These are phyloP conservation scores for Aspergillus ellipticus DNA, from an alignment of 495 filamentous ascomycete species.

Conservation along the genomic window DNA sequence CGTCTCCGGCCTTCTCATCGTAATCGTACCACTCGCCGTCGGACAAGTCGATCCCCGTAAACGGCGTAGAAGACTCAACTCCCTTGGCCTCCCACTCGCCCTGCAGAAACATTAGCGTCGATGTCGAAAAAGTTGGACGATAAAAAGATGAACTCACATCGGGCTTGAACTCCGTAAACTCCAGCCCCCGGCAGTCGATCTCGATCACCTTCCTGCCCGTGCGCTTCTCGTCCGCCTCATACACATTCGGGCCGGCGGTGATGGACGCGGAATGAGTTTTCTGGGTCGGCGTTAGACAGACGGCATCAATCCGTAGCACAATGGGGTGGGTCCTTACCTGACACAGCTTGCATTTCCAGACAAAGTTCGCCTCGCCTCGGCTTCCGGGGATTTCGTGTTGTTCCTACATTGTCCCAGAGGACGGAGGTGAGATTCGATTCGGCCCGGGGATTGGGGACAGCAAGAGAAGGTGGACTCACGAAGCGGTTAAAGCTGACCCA, in stretches of 20 bases:
- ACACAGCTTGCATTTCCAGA: constrained; percentile 96
- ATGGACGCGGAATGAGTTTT: constrained; percentile 69
- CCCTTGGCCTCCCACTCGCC: constrained; percentile 89
- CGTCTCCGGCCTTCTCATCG: constrained; percentile 74
- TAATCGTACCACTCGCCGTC: constrained; percentile 93
- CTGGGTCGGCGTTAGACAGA: constrained; percentile 26
- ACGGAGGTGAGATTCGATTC: too few relatives aligned
- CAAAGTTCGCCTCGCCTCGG: constrained; percentile 93
- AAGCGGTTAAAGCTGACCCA: constrained; percentile 82
- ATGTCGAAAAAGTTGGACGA: neutral
- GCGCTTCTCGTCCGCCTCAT: constrained; percentile 56
- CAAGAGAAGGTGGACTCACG: constrained; percentile 49
- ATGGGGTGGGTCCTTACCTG: constrained; percentile 50
- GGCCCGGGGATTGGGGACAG: neutral
- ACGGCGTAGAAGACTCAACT: constrained; percentile 70
- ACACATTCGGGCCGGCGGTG: constrained; percentile 63
- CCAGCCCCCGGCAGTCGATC: constrained; percentile 89
- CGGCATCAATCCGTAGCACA: neutral
- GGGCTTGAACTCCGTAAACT: constrained; percentile 84
- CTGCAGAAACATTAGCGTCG: constrained; percentile 44
- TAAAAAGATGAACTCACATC: constrained; percentile 55
- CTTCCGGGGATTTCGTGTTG: constrained; percentile 82
- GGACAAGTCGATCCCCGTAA: constrained; percentile 70
- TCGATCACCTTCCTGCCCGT: constrained; percentile 74
- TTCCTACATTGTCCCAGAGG: constrained; percentile 67